A percentile compares a stretch with the other conserved stretches of the same genome.
Conservation (phyloP, 1,284 basidiomycete genomes). For the Hemileia vastatrix region DNA sequence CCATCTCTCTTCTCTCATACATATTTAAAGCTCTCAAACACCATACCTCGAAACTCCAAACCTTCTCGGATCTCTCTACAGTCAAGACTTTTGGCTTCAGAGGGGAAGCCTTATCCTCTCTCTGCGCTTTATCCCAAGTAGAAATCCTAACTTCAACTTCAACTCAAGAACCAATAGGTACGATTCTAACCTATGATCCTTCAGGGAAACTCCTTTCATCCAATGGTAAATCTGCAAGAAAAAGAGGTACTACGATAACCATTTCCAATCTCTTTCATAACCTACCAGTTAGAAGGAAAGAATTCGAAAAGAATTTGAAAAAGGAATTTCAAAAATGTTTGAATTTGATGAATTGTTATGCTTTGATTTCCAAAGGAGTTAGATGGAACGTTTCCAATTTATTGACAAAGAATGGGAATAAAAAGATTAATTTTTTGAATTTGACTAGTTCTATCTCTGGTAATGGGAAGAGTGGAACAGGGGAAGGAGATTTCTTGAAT, state of each 20-base stretch:
- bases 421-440: too few species aligned
- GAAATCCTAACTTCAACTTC: conserved; percentile 17
- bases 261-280: conserved; percentile 65
- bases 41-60: conserved; percentile 79
- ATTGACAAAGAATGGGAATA: too few species aligned
- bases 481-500: too few species aligned
- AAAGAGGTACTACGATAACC: conserved; percentile 78
- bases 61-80: conserved; percentile 62
- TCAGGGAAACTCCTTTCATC: background rate
- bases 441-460: too few species aligned
- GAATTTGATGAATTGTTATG: conserved; percentile 73
- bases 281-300: conserved; percentile 82
- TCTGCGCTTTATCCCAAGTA: conserved; percentile 70
- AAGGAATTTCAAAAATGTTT: conserved; percentile 81
- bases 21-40: conserved; percentile 64
- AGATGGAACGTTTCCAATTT: conserved; percentile 67
- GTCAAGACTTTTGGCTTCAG: conserved; percentile 87
- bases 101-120: conserved; percentile 84
- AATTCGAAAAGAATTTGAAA: conserved; percentile 78
- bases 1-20: conserved; percentile 6
- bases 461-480: too few species aligned
- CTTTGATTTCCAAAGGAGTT: conserved; percentile 60
- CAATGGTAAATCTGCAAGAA: too few species aligned
- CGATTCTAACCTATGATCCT: conserved; percentile 22
- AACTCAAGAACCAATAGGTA: conserved; percentile 23